These are phyloP conservation scores for Vickermania spadyakhi DNA, from an alignment of 208 protist genomes.

Conservation along the genomic window DNA sequence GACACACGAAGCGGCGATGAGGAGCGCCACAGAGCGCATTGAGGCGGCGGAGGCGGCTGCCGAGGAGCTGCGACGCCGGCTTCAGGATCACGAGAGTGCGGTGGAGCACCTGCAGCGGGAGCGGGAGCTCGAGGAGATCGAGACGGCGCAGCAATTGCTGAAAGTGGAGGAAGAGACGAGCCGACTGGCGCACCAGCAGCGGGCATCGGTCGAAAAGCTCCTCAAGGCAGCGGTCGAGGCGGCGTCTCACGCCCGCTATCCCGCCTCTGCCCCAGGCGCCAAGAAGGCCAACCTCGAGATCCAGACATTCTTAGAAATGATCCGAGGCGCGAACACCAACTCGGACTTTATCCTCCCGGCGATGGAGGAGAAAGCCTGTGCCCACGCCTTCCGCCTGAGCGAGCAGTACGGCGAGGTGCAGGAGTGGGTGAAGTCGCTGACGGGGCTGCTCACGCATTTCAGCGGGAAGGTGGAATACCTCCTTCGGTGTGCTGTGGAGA, in stretches of 20 bases:
- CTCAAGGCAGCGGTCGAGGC: background rate
- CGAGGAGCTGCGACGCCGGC: background rate
- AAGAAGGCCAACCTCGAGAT: background rate
- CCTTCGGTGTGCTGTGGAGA: background rate
- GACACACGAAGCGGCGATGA: constrained; percentile 3
- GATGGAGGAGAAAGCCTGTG: background rate
- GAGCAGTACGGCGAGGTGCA: background rate
- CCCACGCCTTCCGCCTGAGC: background rate
- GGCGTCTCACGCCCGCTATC: background rate
- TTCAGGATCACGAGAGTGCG: background rate
- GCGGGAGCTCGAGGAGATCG: background rate
- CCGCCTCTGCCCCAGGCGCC: background rate
- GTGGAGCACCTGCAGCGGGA: background rate
- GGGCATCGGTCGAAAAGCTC: background rate
- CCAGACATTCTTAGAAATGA: background rate
- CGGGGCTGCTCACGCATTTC: background rate
- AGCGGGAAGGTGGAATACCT: background rate
- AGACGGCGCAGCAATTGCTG: background rate
- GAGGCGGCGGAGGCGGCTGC: background rate
- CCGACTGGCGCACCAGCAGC: background rate
- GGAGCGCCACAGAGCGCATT: background rate
- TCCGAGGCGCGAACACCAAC: background rate
- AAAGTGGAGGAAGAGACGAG: background rate
- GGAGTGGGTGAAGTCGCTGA: background rate
- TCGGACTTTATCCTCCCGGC: background rate